Conservation (phyloP, 169 alveolate genomes). For the Eimeria maxima region DNA sequence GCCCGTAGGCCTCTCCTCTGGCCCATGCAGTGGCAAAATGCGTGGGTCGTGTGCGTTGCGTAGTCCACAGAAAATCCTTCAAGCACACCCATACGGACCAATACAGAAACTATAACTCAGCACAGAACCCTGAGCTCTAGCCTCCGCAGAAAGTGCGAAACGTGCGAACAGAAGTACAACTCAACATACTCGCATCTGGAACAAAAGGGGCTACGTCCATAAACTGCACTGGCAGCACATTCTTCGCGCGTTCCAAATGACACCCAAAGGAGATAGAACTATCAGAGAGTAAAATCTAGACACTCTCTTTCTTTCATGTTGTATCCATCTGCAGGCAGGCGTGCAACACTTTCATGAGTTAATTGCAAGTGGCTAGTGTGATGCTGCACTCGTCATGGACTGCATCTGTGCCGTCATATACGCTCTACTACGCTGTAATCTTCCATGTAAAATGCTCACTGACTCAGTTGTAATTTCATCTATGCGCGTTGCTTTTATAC, state of each 20-base stretch:
- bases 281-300: not conserved
- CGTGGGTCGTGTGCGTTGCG: constrained; percentile 91
- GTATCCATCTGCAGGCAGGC: not conserved
- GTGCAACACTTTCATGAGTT: not conserved
- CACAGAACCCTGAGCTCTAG: not conserved
- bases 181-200: not conserved
- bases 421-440: not conserved
- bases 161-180: not conserved
- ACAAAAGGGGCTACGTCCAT: not conserved
- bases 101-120: not conserved
- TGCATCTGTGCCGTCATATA: not conserved
- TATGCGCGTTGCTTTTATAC: not conserved
- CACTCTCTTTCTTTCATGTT: not conserved
- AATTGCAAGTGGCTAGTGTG: not conserved
- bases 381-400: not conserved
- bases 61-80: constrained; percentile 91
- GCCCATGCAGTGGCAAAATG: constrained; percentile 91
- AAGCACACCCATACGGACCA: not conserved
- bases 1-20: constrained; percentile 88
- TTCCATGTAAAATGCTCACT: not conserved
- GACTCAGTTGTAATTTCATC: not conserved
- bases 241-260: not conserved
- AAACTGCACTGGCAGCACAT: not conserved
- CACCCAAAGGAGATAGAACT: not conserved
- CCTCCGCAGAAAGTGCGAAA: not conserved